phyloP scores from a whole-genome alignment of 306 rosid species.

The Fragaria vesca region DNA sequence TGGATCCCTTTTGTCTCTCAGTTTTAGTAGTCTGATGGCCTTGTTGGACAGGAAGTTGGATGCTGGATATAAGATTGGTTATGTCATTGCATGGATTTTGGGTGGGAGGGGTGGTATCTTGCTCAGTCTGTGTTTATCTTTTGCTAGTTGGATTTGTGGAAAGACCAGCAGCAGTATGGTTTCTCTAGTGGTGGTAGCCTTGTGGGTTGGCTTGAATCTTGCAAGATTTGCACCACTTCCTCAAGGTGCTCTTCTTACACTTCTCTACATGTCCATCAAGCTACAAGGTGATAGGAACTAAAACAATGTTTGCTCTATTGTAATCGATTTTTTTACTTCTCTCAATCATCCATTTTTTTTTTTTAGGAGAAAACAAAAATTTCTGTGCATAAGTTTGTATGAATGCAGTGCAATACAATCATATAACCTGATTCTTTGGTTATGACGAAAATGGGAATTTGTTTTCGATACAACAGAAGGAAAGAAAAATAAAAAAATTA shows the following conservation, averaged over 20 bases:
- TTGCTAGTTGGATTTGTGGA: conserved; percentile 90
- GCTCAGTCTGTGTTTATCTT: conserved; percentile 70
- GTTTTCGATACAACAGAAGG: too few species aligned
- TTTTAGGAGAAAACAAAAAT: too few species aligned
- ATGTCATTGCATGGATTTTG: conserved; percentile 74
- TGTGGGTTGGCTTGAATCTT: conserved; percentile 80
- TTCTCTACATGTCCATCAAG: conserved; percentile 86
- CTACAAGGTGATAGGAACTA: conserved; percentile 55
- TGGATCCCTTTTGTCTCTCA: conserved; percentile 65
- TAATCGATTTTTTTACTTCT: not conserved
- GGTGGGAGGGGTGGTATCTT: conserved; percentile 82
- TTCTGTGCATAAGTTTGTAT: too few species aligned
- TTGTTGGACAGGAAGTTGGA: conserved; percentile 72
- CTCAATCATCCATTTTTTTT: too few species aligned
- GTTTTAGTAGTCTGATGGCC: conserved; percentile 69
- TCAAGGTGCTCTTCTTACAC: conserved; percentile 82
- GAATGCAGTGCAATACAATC: too few species aligned
- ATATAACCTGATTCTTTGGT: too few species aligned
- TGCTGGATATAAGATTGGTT: conserved; percentile 66
- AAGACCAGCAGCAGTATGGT: conserved; percentile 85
- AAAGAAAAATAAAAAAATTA: too few species aligned
- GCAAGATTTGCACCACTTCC: conserved; percentile 73
- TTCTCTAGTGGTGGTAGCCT: conserved; percentile 68
- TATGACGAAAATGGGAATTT: too few species aligned
- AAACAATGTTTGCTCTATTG: not conserved